Evolutionary conservation across 2,329 filamentous ascomycete species (phyloP).

Genomic region (Furcasterigmium sp.): DNA sequence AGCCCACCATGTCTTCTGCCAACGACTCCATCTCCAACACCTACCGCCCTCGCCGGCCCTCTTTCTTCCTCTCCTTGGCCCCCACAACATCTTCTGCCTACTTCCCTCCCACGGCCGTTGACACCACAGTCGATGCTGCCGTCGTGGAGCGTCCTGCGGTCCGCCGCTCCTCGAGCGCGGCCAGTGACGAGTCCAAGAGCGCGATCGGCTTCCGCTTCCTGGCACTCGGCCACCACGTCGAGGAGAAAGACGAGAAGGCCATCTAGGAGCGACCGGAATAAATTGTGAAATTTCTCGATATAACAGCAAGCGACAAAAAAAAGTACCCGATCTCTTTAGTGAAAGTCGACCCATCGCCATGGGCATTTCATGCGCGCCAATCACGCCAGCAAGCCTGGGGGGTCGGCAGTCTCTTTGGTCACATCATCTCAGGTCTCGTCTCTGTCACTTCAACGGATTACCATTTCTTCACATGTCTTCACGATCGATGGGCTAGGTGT

Average conservation of each 20-base stretch:
- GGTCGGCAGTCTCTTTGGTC: too few species aligned
- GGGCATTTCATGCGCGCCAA: too few species aligned
- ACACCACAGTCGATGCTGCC: constrained; percentile 14
- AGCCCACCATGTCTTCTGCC: constrained; percentile 8
- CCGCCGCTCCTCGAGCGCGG: constrained; percentile 51
- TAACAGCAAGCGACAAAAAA: too few species aligned
- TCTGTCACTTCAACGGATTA: too few species aligned
- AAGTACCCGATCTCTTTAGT: too few species aligned
- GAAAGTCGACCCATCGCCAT: too few species aligned
- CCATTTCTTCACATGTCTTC: too few species aligned
- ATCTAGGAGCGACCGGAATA: neutral
- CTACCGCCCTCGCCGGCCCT: constrained; percentile 4
- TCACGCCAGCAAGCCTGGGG: too few species aligned
- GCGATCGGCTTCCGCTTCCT: constrained; percentile 43
- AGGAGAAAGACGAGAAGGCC: neutral
- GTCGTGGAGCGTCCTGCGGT: constrained; percentile 19
- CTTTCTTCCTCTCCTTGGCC: constrained; percentile 50
- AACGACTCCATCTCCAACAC: neutral
- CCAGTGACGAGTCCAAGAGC: constrained; percentile 35
- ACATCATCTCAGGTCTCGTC: too few species aligned
- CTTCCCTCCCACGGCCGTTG: constrained; percentile 13
- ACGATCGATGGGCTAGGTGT: too few species aligned
- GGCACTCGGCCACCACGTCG: constrained; percentile 42
- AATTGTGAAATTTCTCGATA: too few species aligned
- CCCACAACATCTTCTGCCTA: constrained; percentile 53